phyloP scores from a whole-genome alignment of 306 rosid species.

The Medicago truncatula region DNA sequence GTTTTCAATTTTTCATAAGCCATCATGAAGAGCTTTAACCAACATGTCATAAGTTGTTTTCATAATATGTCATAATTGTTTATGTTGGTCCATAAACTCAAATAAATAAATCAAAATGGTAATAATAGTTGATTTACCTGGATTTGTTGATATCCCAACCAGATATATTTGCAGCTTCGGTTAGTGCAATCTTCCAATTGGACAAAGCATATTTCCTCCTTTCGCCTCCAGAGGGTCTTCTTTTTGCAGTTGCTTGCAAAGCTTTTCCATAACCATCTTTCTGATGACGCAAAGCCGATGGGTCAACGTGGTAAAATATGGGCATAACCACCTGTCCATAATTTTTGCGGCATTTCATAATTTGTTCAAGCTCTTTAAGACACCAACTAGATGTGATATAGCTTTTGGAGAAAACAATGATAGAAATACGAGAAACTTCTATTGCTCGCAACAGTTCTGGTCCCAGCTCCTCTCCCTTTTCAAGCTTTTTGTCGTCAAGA shows the following conservation, averaged over 20 bases:
- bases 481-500: neutral
- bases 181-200: neutral
- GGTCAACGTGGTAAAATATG: neutral
- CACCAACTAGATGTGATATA: conserved; percentile 35
- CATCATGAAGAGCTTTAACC: no score
- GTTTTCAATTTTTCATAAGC: no score
- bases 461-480: neutral
- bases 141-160: neutral
- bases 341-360: neutral
- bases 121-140: neutral
- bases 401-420: neutral
- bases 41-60: no score
- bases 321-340: neutral
- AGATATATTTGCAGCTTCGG: neutral
- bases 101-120: no score
- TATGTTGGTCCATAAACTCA: no score
- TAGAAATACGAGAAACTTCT: neutral
- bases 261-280: neutral
- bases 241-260: neutral
- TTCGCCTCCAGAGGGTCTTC: neutral
- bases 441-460: neutral
- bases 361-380: conserved; percentile 11
- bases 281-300: neutral
- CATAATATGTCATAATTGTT: no score
- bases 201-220: no score